A percentile compares a stretch with the other conserved stretches of the same genome.
phyloP scores from a whole-genome alignment of 2,329 filamentous ascomycete genomes.

The Microdochium nivale region DNA sequence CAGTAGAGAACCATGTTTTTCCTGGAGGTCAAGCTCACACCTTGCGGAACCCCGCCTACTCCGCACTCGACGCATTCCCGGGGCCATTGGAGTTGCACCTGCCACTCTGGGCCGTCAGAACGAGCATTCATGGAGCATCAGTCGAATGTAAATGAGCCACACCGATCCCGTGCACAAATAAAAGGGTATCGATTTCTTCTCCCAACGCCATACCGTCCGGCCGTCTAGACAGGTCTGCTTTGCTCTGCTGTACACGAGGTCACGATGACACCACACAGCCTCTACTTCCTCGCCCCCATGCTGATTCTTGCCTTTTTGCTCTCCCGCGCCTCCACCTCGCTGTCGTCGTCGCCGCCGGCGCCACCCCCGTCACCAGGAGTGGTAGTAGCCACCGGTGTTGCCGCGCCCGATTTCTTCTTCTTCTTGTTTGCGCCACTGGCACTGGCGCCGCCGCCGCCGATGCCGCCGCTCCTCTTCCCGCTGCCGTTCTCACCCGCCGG shows the following conservation, averaged over 20 bases:
- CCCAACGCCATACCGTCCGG: neutral
- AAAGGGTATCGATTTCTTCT: neutral
- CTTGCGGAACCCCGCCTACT: no score
- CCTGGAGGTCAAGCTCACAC: no score
- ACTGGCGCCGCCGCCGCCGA: no score
- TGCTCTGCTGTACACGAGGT: neutral
- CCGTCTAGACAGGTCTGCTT: neutral
- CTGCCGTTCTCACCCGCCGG: neutral
- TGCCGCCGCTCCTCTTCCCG: neutral
- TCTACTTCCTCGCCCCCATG: conserved; percentile 11
- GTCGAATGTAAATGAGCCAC: no score
- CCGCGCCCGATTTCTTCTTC: neutral
- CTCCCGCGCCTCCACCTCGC: conserved; percentile 11
- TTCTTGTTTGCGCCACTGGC: neutral
- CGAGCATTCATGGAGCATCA: no score
- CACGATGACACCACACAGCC: no score
- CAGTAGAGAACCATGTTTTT: no score
- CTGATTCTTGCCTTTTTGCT: conserved; percentile 12
- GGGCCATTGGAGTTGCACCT: no score
- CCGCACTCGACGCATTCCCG: no score
- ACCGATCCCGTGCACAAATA: neutral
- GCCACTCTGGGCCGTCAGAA: no score
- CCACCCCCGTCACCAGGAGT: no score
- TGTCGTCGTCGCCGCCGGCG: neutral
- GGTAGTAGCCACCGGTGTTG: neutral